Evolutionary conservation across 2,329 filamentous ascomycete species (phyloP), one percentile per base, ranked within the genome.

Genomic region (Colletotrichum camelliae): DNA sequence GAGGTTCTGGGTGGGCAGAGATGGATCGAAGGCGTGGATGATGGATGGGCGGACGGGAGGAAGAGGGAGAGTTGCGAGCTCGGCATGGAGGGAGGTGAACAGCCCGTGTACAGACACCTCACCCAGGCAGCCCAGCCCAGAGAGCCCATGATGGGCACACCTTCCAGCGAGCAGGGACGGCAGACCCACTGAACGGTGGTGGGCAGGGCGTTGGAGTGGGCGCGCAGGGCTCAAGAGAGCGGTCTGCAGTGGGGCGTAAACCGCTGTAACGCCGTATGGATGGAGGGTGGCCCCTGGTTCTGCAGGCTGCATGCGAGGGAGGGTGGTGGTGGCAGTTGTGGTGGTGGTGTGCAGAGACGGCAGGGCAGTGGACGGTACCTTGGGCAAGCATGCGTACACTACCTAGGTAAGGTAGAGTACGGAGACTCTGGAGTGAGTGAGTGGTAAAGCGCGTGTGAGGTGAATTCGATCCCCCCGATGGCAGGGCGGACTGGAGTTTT

Each of bases 401-500:
- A 24, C 52, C 52, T 57, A 12, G 16, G 9, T 27, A 10, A 33
- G 31, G 43, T 48, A 48, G 43, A 48, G 43, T 2, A 21, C n/a
- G 43, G n/a, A 52, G 10, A 43, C 39, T 33, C 58, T 31, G 16
- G 16, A 33, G 15, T 35, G 58, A 31, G 33, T 27, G 39, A 43
- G 39, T 29, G 21, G 62, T 31, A 24, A 65, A 12, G 31, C 43
- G 18, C 7, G 64, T 31, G 24, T 27, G 10, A 13, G 24, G 24
- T 16, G 21, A 55, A 35, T 60, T 37, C 67, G 52, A 70, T 35
- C 48, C 16, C 66, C 21, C 67, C 55, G 43, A 70, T 70, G 48
- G 21, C 57, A 33, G 55, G n/a, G 24, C 9, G 67, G 37, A 70
- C 67, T 52, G 37, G 57, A 75, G 61, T 75, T 75, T 75, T 73